Conservation (phyloP, 2,329 filamentous ascomycete genomes). For the Pyrenochaeta sp. region DNA sequence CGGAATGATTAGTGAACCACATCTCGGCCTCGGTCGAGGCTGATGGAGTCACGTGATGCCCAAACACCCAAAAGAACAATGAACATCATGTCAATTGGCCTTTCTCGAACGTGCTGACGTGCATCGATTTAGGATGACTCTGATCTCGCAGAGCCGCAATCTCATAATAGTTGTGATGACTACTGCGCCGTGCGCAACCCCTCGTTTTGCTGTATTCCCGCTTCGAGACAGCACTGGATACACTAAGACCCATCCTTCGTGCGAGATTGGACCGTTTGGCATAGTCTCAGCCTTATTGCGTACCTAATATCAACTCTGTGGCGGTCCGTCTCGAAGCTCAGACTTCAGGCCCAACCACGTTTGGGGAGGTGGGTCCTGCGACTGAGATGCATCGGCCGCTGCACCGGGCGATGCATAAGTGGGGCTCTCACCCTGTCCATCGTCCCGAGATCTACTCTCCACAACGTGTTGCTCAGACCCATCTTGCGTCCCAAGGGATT, state of each 20-base stretch:
- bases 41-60: neutral
- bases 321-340: conserved; percentile 13
- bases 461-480: conserved; percentile 5
- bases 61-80: no score
- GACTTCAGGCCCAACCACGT: conserved; percentile 19
- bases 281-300: conserved; percentile 2
- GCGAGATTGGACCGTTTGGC: neutral
- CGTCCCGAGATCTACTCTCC: conserved; percentile 10
- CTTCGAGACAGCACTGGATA: no score
- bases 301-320: conserved; percentile 2
- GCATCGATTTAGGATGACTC: neutral
- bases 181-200: neutral
- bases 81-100: no score
- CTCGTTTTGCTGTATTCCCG: no score
- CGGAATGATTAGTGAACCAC: neutral
- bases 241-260: no score
- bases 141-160: no score
- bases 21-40: neutral
- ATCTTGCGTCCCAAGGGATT: conserved; percentile 2
- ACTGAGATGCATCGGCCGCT: conserved; percentile 2
- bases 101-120: no score
- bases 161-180: neutral
- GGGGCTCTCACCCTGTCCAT: neutral
- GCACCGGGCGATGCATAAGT: conserved; percentile 6
- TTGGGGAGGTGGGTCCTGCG: conserved; percentile 12